phyloP scores from a whole-genome alignment of 176 grass and related monocot genomes.

The Oryza glumipatula region DNA sequence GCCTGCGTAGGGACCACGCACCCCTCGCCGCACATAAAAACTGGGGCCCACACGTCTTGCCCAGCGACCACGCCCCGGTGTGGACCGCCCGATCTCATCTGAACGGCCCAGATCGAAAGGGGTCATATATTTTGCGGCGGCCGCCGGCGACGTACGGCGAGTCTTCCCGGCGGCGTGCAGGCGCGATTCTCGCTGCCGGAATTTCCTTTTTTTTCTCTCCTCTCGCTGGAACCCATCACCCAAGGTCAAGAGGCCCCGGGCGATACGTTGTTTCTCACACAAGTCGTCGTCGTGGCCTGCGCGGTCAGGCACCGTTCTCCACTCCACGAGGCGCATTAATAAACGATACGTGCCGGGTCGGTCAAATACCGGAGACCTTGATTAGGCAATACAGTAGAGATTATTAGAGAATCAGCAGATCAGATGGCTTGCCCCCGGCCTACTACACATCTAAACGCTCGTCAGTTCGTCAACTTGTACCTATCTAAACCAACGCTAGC shows the following conservation, averaged over 20 bases:
- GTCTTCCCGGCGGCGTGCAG: too few species aligned
- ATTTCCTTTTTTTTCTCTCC: too few species aligned
- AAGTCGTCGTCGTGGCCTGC: neutral
- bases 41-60: neutral
- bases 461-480: neutral
- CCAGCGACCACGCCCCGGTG: neutral
- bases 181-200: too few species aligned
- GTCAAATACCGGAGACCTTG: conserved; percentile 29
- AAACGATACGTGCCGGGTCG: neutral
- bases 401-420: neutral
- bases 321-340: conserved; percentile 43
- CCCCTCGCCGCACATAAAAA: neutral
- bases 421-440: neutral
- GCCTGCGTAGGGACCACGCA: too few species aligned
- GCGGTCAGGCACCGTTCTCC: neutral
- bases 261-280: too few species aligned
- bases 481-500: neutral
- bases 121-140: too few species aligned
- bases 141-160: too few species aligned
- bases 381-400: neutral
- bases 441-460: neutral
- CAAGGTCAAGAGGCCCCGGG: neutral
- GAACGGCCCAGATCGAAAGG: neutral
- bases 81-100: neutral
- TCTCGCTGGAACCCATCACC: too few species aligned